Conservation (phyloP, 495 filamentous ascomycete species). For the Daldinia loculata region DNA sequence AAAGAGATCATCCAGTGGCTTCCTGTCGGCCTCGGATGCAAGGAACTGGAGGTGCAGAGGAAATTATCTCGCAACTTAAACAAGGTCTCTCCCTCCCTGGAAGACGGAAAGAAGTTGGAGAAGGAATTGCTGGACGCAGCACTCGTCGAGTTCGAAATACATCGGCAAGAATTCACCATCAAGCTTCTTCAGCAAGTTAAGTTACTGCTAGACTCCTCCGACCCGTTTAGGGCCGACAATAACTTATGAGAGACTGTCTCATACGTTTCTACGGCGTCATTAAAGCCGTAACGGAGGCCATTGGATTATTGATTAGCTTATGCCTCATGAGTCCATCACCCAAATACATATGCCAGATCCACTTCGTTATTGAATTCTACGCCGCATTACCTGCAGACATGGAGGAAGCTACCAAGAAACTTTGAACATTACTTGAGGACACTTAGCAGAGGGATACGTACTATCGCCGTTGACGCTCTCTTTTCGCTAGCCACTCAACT, state of each 20-base stretch:
- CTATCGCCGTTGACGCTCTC: no score
- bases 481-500: no score
- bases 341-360: background rate
- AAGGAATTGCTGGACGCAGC: background rate
- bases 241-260: background rate
- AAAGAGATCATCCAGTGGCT: conserved; percentile 15
- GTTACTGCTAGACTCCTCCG: background rate
- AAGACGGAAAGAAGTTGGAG: background rate
- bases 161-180: background rate
- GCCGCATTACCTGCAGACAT: no score
- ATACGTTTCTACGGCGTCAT: background rate
- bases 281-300: background rate
- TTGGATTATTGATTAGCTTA: background rate
- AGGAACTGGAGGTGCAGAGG: conserved; percentile 1
- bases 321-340: background rate
- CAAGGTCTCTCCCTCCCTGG: background rate
- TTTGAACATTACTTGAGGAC: no score
- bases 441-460: no score
- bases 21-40: conserved; percentile 19
- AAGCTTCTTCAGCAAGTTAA: background rate
- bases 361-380: background rate
- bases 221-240: background rate
- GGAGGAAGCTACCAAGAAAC: no score
- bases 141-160: background rate
- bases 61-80: background rate